Evolutionary conservation across 2,329 filamentous ascomycete genomes (phyloP), one percentile per base, ranked within the genome.

Genomic region (Leptographium galeiforme): DNA sequence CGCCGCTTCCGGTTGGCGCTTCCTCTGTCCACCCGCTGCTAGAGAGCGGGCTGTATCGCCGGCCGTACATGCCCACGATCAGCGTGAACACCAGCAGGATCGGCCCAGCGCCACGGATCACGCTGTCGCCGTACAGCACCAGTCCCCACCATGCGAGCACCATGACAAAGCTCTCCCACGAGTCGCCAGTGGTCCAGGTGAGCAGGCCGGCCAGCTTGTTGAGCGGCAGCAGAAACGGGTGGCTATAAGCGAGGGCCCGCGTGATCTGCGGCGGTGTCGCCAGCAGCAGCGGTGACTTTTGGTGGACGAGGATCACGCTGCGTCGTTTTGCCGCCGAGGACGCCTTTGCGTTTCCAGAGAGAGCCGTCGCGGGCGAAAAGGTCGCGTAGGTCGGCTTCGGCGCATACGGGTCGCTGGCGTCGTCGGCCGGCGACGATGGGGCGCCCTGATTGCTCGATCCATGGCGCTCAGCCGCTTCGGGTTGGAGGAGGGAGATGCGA

Each of bases 251-350:
- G 56, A 98, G 77, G 14, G 91, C 90, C 61, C 93, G 82, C 2
- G 93, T 98, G 66, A 98, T 85, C 65, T 95, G 88, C 2, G 93
- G 93, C 45, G 93, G 93, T 11, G 93, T 98, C 16, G 91, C 89
- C 56, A 95, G 84, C 18, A 98, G 77, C 47, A 98, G 71, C 12
- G 93, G 93, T 16, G 89, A 95, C 70, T 97, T 98, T 67, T 95
- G 91, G 68, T 97, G 90, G 19, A 98, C 90, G 61, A 97, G 82
- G 61, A 98, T 90, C 54, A 89, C 94, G 18, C 89, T 94, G 47
- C 88, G 82, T 57, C 91, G 85, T 63, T 87, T 85, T 44, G 82
- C 81, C 40, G 82, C 78, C 12, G 79, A 76, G 36, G 77, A 72
- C 14, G 48, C 18, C 55, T 75, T 71, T 6, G 82, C 77, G 14